Conservation (phyloP, 192 early-diverging fungal genomes). For the Dissophora ornata region DNA sequence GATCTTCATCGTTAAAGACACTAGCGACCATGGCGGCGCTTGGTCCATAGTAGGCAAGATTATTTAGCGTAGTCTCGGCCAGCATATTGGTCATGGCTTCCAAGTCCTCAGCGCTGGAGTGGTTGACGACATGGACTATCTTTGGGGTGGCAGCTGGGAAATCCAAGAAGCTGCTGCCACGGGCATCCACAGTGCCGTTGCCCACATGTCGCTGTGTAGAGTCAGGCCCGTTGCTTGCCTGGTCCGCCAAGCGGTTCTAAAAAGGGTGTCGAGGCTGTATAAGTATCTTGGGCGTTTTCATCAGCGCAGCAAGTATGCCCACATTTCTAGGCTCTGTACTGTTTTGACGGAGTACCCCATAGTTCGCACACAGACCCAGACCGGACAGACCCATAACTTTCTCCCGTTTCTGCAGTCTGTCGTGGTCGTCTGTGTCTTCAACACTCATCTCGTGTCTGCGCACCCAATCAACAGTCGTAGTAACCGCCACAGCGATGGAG, state of each 20-base stretch:
- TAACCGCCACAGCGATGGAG: no score
- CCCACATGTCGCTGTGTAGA: neutral
- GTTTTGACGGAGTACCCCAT: no score
- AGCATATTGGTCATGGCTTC: slow-evolving; percentile 13
- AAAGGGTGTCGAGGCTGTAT: neutral
- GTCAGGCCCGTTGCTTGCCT: neutral
- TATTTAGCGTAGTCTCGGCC: slow-evolving; percentile 32
- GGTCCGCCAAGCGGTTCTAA: neutral
- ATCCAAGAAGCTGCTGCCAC: slow-evolving; percentile 17
- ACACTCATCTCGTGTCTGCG: no score
- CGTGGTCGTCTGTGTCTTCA: no score
- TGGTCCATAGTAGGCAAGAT: slow-evolving; percentile 22
- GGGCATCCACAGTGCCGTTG: slow-evolving; percentile 1
- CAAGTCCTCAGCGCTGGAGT: slow-evolving; percentile 21
- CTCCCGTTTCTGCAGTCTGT: no score
- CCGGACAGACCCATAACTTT: no score
- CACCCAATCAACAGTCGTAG: no score
- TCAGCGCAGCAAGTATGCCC: no score
- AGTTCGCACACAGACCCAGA: no score
- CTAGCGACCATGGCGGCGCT: slow-evolving; percentile 25
- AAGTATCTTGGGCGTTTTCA: neutral
- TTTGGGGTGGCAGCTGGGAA: slow-evolving; percentile 12
- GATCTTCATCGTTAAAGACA: slow-evolving; percentile 34
- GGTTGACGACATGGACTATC: slow-evolving; percentile 17
- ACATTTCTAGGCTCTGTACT: no score